Percentiles rank a stretch among this genome's conserved stretches.
phyloP scores from a whole-genome alignment of 2,329 filamentous ascomycete genomes.

The Colletotrichum musae region DNA sequence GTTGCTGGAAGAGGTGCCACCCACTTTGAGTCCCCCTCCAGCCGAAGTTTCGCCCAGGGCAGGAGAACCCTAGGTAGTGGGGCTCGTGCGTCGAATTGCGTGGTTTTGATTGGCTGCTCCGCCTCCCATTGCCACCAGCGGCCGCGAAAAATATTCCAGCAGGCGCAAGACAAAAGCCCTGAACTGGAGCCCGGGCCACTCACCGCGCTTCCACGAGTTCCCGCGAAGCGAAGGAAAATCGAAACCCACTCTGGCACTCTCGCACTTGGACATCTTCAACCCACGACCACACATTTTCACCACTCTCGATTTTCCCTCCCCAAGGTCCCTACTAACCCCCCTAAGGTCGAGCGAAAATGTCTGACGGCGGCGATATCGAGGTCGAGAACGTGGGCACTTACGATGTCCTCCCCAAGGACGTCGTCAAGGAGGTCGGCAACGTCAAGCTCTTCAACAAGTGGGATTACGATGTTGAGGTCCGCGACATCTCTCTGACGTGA shows the following conservation, averaged over 20 bases:
- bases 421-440: constrained; percentile 88
- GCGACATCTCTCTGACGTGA: constrained; percentile 99
- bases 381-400: constrained; percentile 83
- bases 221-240: constrained; percentile 35
- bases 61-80: constrained; percentile 58
- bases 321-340: constrained; percentile 39
- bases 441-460: constrained; percentile 99
- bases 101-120: constrained; percentile 47
- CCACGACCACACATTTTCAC: constrained; percentile 43
- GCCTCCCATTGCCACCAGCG: constrained; percentile 57
- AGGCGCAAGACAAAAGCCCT: constrained; percentile 32
- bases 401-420: constrained; percentile 92
- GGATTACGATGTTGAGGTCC: constrained; percentile 98
- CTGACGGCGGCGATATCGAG: constrained; percentile 95
- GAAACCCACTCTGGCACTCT: constrained; percentile 37
- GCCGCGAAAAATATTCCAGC: constrained; percentile 51
- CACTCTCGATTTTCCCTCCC: constrained; percentile 33
- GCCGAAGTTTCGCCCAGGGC: constrained; percentile 50
- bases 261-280: constrained; percentile 41
- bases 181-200: constrained; percentile 14
- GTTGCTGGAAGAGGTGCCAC: constrained; percentile 32
- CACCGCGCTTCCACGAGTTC: constrained; percentile 1
- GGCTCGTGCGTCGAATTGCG: constrained; percentile 37
- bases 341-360: constrained; percentile 75
- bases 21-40: constrained; percentile 35